Conservation (phyloP, 257 asterid genomes). For the Oldenlandia corymbosa region DNA sequence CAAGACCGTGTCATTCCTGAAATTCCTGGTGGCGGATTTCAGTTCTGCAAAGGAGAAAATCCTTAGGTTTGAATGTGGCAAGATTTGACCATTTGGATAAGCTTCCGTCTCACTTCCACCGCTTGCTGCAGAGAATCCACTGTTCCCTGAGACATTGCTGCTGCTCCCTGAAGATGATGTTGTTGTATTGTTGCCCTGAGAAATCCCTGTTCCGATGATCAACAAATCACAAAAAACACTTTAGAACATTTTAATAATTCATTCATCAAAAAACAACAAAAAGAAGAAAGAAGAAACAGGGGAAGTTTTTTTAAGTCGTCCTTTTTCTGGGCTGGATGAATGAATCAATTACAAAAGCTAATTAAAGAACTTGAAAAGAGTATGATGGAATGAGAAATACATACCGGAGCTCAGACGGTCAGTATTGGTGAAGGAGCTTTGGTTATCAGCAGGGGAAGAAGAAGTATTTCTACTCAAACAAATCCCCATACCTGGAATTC, state of each 20-base stretch:
- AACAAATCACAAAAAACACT: no score
- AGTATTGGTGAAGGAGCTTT: conserved; percentile 9
- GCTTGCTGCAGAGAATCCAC: conserved; percentile 31
- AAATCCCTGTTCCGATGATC: conserved; percentile 25
- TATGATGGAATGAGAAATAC: background rate
- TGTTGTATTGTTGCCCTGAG: conserved; percentile 27
- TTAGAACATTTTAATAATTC: no score
- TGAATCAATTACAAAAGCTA: no score
- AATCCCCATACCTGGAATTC: conserved; percentile 25
- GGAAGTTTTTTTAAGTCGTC: no score
- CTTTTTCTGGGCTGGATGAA: no score
- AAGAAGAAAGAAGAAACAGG: no score
- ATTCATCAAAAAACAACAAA: no score
- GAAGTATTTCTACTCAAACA: conserved; percentile 16
- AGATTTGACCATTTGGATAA: conserved; percentile 36
- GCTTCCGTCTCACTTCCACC: conserved; percentile 25
- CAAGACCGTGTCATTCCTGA: conserved; percentile 60
- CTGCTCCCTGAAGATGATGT: conserved; percentile 18
- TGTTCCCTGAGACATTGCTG: conserved; percentile 30
- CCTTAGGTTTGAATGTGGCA: conserved; percentile 55
- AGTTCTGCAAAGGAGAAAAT: conserved; percentile 56
- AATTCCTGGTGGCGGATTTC: conserved; percentile 60
- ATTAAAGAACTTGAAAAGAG: background rate
- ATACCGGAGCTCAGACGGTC: conserved; percentile 23
- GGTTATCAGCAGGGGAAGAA: background rate